These are phyloP conservation scores for Carallia pectinifolia DNA, from an alignment of 345 rosid species.

Conservation along the genomic window DNA sequence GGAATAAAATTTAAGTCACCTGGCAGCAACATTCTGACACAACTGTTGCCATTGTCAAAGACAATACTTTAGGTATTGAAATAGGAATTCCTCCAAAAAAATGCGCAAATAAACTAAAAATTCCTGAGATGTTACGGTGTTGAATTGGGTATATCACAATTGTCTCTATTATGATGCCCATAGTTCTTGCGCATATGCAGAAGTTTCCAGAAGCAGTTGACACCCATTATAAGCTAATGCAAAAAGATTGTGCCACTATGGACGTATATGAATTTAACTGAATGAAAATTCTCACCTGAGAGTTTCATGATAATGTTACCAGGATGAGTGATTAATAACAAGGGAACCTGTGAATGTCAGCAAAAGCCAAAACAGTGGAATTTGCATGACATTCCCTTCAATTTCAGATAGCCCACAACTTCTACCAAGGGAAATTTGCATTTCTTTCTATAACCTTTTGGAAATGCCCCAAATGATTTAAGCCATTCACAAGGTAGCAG, in stretches of 20 bases:
- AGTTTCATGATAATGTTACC: too few species aligned
- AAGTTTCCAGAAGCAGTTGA: too few species aligned
- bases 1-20: background rate
- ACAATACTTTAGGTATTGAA: constrained; percentile 68
- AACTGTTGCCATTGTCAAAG: constrained; percentile 80
- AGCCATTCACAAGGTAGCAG: too few species aligned
- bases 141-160: too few species aligned
- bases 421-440: background rate
- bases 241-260: too few species aligned
- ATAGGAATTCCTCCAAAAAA: constrained; percentile 53
- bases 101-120: too few species aligned
- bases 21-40: constrained; percentile 4
- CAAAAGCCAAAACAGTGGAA: constrained; percentile 47
- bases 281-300: too few species aligned
- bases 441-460: constrained; percentile 46
- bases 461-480: constrained; percentile 60
- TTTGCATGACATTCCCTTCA: background rate
- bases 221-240: too few species aligned
- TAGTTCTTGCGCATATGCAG: too few species aligned
- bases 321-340: constrained; percentile 42
- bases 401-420: background rate
- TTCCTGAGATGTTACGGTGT: too few species aligned
- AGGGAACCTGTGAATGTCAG: constrained; percentile 80
- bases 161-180: too few species aligned
- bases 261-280: too few species aligned